Percentiles rank a stretch among this genome's conserved stretches.
These are phyloP conservation scores for Thozetella sp. DNA, from an alignment of 495 filamentous ascomycete genomes.

Conservation along the genomic window DNA sequence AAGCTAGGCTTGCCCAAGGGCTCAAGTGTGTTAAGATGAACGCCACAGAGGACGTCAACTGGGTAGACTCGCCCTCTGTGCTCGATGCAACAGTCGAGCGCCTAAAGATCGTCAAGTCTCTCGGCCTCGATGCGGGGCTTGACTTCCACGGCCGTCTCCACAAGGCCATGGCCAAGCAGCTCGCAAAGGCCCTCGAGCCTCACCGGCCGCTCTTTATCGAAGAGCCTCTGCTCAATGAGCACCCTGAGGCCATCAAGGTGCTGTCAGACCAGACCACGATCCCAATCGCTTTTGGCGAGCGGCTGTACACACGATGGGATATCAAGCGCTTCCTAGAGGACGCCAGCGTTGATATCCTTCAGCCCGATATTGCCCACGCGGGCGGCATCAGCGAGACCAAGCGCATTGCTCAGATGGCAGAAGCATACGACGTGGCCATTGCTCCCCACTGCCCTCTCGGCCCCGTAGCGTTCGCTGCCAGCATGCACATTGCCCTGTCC, in stretches of 20 bases:
- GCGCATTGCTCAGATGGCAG: conserved; percentile 73
- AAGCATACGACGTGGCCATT: conserved; percentile 74
- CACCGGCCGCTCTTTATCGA: conserved; percentile 75
- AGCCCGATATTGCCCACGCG: conserved; percentile 74
- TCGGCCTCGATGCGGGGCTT: conserved; percentile 69
- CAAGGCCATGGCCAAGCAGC: conserved; percentile 79
- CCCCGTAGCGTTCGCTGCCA: conserved; percentile 72
- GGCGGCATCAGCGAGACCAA: conserved; percentile 74
- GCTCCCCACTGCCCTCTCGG: conserved; percentile 78
- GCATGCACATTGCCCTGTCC: conserved; percentile 66
- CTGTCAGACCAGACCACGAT: conserved; percentile 60
- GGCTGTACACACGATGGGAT: conserved; percentile 73
- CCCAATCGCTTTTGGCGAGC: conserved; percentile 74
- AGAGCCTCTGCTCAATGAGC: conserved; percentile 72
- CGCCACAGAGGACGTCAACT: conserved; percentile 73
- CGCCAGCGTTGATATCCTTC: conserved; percentile 67
- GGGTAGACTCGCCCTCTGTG: conserved; percentile 71
- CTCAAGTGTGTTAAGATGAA: conserved; percentile 79
- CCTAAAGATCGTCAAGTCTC: conserved; percentile 66
- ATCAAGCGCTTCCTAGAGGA: conserved; percentile 72
- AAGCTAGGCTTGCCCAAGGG: conserved; percentile 67
- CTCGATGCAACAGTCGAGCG: conserved; percentile 65
- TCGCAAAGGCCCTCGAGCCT: conserved; percentile 71
- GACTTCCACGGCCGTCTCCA: conserved; percentile 80
- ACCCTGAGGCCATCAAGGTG: conserved; percentile 68